Conservation (phyloP, 257 asterid genomes). For the Asclepias syriaca region DNA sequence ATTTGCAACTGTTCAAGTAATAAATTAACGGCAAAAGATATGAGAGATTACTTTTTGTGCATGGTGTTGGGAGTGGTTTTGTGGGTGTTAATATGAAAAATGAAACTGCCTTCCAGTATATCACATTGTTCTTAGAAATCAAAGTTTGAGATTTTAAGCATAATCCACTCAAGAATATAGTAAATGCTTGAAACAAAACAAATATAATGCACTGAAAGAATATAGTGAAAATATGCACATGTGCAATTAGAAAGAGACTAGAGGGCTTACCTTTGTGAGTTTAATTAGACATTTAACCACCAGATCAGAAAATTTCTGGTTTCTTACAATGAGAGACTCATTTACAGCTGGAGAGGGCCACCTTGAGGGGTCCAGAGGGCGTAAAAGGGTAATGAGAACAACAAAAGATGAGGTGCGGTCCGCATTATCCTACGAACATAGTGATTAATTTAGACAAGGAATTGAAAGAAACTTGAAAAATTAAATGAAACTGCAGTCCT, state of each 20-base stretch:
- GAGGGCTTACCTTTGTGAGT: constrained; percentile 75
- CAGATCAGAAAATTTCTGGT: constrained; percentile 95
- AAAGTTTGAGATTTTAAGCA: background rate
- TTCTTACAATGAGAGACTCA: constrained; percentile 65
- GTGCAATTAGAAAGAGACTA: background rate
- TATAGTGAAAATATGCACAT: background rate
- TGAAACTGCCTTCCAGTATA: background rate
- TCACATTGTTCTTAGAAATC: background rate
- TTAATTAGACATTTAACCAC: constrained; percentile 96
- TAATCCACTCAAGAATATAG: background rate
- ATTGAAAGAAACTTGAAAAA: constrained; percentile 11
- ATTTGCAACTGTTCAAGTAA: background rate
- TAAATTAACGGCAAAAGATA: background rate
- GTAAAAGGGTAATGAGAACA: constrained; percentile 85
- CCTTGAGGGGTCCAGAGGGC: constrained; percentile 93
- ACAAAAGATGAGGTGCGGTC: constrained; percentile 91
- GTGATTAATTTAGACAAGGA: constrained; percentile 19
- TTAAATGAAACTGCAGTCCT: constrained; percentile 6
- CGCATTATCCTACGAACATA: constrained; percentile 72
- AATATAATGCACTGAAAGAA: background rate
- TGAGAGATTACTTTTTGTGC: background rate
- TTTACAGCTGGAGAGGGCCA: constrained; percentile 91
- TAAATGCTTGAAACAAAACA: background rate
- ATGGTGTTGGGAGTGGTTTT: background rate
- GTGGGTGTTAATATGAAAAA: background rate